A percentile compares a stretch with the other conserved stretches of the same genome.
These are phyloP conservation scores for Moricandia arvensis DNA, from an alignment of 345 rosid species.

Conservation along the genomic window DNA sequence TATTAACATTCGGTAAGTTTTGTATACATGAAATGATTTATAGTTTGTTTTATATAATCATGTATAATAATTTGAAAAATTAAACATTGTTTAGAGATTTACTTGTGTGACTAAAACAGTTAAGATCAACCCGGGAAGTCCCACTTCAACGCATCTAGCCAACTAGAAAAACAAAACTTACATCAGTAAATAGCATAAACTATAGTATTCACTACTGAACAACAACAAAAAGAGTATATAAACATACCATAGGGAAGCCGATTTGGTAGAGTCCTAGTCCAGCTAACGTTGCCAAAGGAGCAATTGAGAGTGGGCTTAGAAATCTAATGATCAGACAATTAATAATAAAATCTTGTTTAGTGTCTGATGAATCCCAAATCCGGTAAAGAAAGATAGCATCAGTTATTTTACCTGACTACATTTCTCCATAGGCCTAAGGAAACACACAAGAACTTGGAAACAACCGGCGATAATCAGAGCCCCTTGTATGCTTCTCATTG, in stretches of 20 bases:
- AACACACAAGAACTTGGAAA: constrained; percentile 62
- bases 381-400: background rate
- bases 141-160: constrained; percentile 65
- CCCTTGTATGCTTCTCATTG: constrained; percentile 75
- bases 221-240: background rate
- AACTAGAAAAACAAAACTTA: constrained; percentile 37
- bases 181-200: background rate
- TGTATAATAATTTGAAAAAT: no score
- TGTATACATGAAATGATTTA: background rate
- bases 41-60: background rate
- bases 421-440: constrained; percentile 72
- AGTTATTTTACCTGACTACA: constrained; percentile 20
- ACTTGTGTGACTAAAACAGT: constrained; percentile 64
- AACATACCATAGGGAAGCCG: constrained; percentile 64
- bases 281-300: constrained; percentile 53
- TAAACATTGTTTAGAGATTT: constrained; percentile 16
- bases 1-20: background rate
- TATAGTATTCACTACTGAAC: background rate
- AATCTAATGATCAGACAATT: constrained; percentile 25
- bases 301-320: no score
- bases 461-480: constrained; percentile 57
- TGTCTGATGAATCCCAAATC: no score
- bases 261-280: constrained; percentile 74
- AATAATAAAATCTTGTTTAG: background rate
- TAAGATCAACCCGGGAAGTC: constrained; percentile 55